These are phyloP conservation scores for Annulohypoxylon stygium DNA, from an alignment of 495 filamentous ascomycete genomes.

Conservation along the genomic window DNA sequence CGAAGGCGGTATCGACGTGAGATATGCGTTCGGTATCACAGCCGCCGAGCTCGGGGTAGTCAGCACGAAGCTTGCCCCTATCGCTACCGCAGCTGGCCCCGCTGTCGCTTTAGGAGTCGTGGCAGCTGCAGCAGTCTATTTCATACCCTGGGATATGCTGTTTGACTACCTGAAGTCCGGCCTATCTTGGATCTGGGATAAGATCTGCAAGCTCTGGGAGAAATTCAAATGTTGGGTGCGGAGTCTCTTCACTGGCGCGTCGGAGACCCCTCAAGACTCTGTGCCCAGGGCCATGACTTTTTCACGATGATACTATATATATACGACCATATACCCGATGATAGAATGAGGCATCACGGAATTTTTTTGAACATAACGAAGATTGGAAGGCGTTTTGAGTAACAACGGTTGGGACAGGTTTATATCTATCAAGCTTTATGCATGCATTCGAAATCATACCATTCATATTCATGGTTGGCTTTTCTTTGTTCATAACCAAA, in stretches of 20 bases:
- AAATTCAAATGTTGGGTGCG: slow-evolving; percentile 11
- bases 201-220: slow-evolving; percentile 14
- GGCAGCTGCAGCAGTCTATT: slow-evolving; percentile 8
- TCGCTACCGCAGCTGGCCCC: slow-evolving; percentile 6
- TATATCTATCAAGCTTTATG: background rate
- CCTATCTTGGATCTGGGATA: slow-evolving; percentile 8
- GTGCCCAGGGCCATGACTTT: background rate
- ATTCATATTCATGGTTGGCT: background rate
- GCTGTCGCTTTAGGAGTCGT: slow-evolving; percentile 7
- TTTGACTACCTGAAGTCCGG: slow-evolving; percentile 3
- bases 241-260: slow-evolving; percentile 3
- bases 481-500: background rate
- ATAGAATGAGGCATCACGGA: background rate
- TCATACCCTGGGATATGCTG: slow-evolving; percentile 3
- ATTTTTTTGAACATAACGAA: background rate
- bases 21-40: background rate
- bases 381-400: background rate
- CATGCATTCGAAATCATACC: background rate
- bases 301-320: slow-evolving; percentile 4
- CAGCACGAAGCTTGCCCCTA: background rate
- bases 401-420: slow-evolving; percentile 9
- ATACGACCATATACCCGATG: background rate
- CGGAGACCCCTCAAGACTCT: background rate
- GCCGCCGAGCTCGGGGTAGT: slow-evolving; percentile 1
- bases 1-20: slow-evolving; percentile 5